Evolutionary conservation across 306 rosid genomes (phyloP).

Genomic region (Ormosia emarginata): DNA sequence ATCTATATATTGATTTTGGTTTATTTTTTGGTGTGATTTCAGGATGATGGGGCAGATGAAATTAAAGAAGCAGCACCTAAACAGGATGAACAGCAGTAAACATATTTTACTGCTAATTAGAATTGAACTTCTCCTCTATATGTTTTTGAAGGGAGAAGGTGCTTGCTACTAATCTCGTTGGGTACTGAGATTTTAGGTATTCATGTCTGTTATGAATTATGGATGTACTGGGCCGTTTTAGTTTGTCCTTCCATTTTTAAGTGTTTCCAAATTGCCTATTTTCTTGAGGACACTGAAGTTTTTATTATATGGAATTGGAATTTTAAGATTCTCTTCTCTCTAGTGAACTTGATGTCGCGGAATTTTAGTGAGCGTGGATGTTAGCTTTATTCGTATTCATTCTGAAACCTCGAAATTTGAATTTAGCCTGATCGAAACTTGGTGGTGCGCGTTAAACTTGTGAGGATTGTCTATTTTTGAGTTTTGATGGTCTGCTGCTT

Average conservation of each 20-base stretch:
- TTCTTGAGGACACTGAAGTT: constrained; percentile 47
- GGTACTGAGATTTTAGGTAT: constrained; percentile 57
- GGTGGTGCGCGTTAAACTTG: not conserved
- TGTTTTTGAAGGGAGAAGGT: constrained; percentile 78
- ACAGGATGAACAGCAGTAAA: constrained; percentile 65
- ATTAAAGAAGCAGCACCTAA: constrained; percentile 89
- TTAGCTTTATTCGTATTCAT: not conserved
- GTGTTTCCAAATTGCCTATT: constrained; percentile 57
- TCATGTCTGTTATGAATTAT: constrained; percentile 60
- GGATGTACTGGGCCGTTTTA: constrained; percentile 49
- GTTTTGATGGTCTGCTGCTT: not conserved
- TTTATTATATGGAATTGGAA: constrained; percentile 47
- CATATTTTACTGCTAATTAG: constrained; percentile 35
- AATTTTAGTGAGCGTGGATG: not conserved
- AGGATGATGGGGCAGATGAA: constrained; percentile 98
- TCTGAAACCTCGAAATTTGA: not conserved
- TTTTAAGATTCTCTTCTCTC: constrained; percentile 30
- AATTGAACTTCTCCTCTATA: constrained; percentile 67
- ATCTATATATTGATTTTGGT: not conserved
- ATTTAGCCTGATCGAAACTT: not conserved
- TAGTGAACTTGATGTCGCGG: not conserved
- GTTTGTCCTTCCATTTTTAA: constrained; percentile 61
- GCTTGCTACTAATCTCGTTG: constrained; percentile 46
- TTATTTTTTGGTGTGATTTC: not conserved
- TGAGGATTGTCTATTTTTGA: not conserved